Conservation (phyloP, 768 basidiomycete genomes). For the Imleria badia region DNA sequence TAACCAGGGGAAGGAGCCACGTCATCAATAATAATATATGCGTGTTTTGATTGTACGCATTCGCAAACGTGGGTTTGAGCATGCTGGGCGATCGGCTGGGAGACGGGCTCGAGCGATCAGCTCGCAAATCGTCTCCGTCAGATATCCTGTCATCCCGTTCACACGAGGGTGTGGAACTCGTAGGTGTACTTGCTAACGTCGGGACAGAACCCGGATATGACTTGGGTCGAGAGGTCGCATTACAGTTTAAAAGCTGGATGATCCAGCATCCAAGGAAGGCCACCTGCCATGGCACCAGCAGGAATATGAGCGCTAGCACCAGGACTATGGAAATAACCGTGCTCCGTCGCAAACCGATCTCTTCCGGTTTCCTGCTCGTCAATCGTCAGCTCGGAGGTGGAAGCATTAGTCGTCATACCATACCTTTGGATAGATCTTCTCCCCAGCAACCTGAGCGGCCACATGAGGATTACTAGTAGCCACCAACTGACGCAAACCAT, state of each 20-base stretch:
- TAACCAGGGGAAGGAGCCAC: conserved; percentile 74
- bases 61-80: conserved; percentile 8
- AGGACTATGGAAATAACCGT: conserved; percentile 58
- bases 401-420: not conserved
- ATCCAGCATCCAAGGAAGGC: conserved; percentile 83
- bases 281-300: conserved; percentile 90
- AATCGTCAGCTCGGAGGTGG: not conserved
- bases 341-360: conserved; percentile 41
- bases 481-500: conserved; percentile 63
- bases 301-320: conserved; percentile 63
- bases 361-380: conserved; percentile 29
- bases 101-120: not conserved
- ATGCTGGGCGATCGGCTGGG: not conserved
- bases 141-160: not conserved
- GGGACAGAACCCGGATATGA: conserved; percentile 24
- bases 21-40: conserved; percentile 76
- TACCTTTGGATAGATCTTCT: conserved; percentile 17
- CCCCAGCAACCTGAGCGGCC: conserved; percentile 34
- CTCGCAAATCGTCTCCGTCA: conserved; percentile 14
- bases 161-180: conserved; percentile 23
- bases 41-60: conserved; percentile 49
- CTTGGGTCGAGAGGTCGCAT: conserved; percentile 25
- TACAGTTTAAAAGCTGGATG: conserved; percentile 72
- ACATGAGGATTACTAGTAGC: conserved; percentile 48
- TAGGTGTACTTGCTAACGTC: conserved; percentile 27